phyloP scores from a whole-genome alignment of 1,284 basidiomycete species.

The Irpex rosettiformis region DNA sequence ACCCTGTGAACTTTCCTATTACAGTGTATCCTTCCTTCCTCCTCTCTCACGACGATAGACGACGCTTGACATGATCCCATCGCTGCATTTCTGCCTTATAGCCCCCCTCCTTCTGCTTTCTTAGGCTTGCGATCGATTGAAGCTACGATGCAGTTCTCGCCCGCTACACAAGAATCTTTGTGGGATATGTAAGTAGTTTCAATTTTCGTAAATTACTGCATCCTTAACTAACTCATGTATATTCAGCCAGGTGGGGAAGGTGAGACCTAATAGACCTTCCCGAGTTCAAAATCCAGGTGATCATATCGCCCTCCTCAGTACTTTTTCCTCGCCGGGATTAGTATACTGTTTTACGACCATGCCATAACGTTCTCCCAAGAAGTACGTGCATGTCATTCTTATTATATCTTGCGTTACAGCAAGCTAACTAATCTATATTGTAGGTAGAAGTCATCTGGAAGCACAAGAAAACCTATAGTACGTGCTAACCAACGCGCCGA shows the following conservation, averaged over 20 bases:
- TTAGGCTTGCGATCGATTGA: neutral
- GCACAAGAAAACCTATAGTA: neutral
- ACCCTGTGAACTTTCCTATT: neutral
- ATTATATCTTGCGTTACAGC: neutral
- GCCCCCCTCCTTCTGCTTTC: neutral
- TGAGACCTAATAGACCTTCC: neutral
- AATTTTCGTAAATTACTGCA: neutral
- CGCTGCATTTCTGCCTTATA: neutral
- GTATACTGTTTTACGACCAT: neutral
- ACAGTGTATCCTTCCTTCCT: neutral
- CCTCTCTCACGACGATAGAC: neutral
- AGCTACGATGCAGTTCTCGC: neutral
- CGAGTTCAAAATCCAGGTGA: too few species aligned
- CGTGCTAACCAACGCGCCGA: neutral
- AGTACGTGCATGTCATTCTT: neutral
- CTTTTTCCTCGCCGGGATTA: neutral
- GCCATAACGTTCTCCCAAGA: neutral
- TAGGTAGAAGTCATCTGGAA: slow-evolving; percentile 1
- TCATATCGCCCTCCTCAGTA: neutral
- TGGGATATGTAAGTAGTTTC: neutral
- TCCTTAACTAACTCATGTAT: neutral
- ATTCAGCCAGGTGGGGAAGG: neutral
- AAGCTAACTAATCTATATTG: neutral
- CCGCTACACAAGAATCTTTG: neutral
- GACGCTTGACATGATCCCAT: neutral